phyloP scores from a whole-genome alignment of 2,329 filamentous ascomycete genomes.

The Microcera coccophila region DNA sequence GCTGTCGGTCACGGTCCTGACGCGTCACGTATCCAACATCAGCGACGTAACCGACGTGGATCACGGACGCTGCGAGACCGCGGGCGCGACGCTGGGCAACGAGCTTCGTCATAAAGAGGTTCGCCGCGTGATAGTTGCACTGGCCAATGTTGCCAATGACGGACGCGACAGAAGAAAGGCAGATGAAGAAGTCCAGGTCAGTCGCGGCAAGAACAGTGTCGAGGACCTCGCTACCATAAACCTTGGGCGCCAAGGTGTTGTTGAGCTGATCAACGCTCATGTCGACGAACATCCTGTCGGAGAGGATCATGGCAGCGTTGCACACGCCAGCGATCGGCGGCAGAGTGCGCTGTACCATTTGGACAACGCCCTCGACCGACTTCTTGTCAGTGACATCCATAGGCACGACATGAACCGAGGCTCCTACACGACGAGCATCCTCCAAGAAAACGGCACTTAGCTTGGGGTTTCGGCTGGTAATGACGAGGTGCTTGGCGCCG shows the following conservation, averaged over 20 bases:
- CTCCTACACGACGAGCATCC: constrained; percentile 9
- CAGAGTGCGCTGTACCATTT: constrained; percentile 24
- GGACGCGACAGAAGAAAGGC: constrained; percentile 29
- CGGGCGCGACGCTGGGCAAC: constrained; percentile 32
- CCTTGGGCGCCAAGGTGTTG: constrained; percentile 30
- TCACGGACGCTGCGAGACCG: constrained; percentile 35
- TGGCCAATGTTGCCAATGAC: constrained; percentile 34
- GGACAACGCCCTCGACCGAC: constrained; percentile 5
- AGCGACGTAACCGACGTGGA: constrained; percentile 36
- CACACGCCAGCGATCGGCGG: constrained; percentile 36
- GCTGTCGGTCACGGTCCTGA: constrained; percentile 7
- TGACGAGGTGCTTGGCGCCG: constrained; percentile 33
- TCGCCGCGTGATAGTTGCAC: constrained; percentile 43
- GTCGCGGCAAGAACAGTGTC: constrained; percentile 27
- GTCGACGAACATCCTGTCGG: constrained; percentile 23
- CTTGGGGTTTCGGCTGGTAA: constrained; percentile 36
- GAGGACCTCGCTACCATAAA: constrained; percentile 30
- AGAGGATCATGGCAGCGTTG: constrained; percentile 37
- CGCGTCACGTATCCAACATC: constrained; percentile 39
- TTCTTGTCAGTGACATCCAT: constrained; percentile 21
- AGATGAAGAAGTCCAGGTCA: constrained; percentile 35
- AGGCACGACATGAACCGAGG: constrained; percentile 15
- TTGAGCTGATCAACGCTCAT: constrained; percentile 19
- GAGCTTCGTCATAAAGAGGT: constrained; percentile 39
- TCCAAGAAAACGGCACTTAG: constrained; percentile 19